Base-by-base conservation (phyloP, 768 basidiomycete species). In the Lyophyllum shimeji region DNA sequence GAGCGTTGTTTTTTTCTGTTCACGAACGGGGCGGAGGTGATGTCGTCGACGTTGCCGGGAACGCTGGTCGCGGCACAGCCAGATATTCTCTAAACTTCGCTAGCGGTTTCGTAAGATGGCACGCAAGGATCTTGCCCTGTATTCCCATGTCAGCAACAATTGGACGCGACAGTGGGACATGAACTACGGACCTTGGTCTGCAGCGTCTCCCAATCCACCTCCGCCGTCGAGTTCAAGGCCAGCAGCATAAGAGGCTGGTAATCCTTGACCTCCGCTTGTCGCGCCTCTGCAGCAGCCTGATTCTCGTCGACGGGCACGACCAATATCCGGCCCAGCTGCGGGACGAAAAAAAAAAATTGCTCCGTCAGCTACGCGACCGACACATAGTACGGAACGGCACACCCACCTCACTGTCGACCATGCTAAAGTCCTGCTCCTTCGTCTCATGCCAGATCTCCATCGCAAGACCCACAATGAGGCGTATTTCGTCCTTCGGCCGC, bases 381-480 rank as follows among this genome's bases (percentile, higher is more conserved):
- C 9, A 42, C 50, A 46, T 12, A 24, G 40, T 37, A 17, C 34
- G 34, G 34, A 37, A 37, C 34, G 34, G 23, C 46, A 7, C 13
- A 17, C 76, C 63, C 61, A 90, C 90, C 81, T 92, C 89, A 67
- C 86, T 85, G 57, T 92, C 89, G 2, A 85, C 86, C 84, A 87
- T 87, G 17, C 87, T 88, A 44, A 77, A 74, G 9, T 82, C 84
- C 45, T 84, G 77, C 21, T 81, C 84, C 57, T 75, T 78, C 24
- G 85, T 88, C 70, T 92, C 90, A 49, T 83, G 83, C 90, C 90
- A 93, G 31, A 90, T 76, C 67, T 91, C 89, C 9, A 83, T 82
- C 40, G 83, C 82, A 27, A 93, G 71, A 15, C 90, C 90, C 7
- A 86, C 87, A 24, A 87, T 73, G 42, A 91, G 81, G 51, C 87